Base-by-base conservation (phyloP, 208 protist species). In the Lotmaria passim region DNA sequence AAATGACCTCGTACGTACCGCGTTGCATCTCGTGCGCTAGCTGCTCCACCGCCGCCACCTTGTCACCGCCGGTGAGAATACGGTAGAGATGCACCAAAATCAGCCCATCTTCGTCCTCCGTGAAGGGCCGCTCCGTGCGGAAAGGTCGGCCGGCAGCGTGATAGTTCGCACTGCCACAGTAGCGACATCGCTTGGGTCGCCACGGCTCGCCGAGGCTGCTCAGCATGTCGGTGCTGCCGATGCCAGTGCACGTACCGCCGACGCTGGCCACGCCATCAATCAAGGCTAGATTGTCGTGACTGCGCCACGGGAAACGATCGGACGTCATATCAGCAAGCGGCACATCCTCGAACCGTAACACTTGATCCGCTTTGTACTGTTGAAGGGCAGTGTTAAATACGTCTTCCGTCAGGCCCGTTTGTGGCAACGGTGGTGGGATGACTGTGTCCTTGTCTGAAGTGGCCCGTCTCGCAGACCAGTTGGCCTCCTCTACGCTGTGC, bases 251-350 rank as follows among this genome's bases (percentile, higher is more conserved):
- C 8, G 89, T 91, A 31, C 85, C 86, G 19, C 89, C 82, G 17
- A 91, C 85, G 59, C 81, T 91, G 39, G 86, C 89, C 7, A 90
- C 80, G 43, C 86, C 86, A 64, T 91, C 82, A 69, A 94, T 92
- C n/a, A 92, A 69, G n/a, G 82, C 76, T 31, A 92, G 46, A 66
- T 90, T 92, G 69, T 87, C 69, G 58, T 92, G 86, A 21, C 66
- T 58, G 26, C 79, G 77, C 83, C 78, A 94, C 12, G 79, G 83
- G 44, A 92, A 94, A 11, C 38, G 67, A 23, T 51, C 70, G 4
- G n/a, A 67, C 28, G 74, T 87, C 24, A 90, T 73, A 28, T 77
- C 66, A 11, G 55, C 52, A 28, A 89, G 58, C 0, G 71, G 26
- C n/a, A 89, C 59, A 24, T 58, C 58, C 19, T 38, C 52, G 1